Evolutionary conservation across 768 basidiomycete genomes (phyloP), one percentile per base, ranked within the genome.

Genomic region (Panus rudis): DNA sequence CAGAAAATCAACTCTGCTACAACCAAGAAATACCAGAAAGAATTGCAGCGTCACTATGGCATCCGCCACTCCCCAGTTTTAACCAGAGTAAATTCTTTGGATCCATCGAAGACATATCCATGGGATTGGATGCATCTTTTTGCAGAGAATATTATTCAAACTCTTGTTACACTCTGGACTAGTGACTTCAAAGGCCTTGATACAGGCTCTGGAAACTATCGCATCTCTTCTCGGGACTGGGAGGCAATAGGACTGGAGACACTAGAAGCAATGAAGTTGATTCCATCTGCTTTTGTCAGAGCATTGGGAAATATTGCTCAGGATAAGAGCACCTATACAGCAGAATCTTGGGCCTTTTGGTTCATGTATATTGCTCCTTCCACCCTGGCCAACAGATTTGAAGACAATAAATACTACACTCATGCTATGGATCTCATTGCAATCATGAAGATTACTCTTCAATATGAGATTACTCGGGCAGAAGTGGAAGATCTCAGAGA

Each of bases 51-150:
- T 11, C 19, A 12, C 10, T 40, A 40, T 40, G 39, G 39, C 20
- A 19, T 23, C 22, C 21, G 26, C 13, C 19, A 12, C 11, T 13
- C 19, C 10, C 35, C 35, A 10, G 35, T 19, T 11, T 20, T 37
- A 11, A 13, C 35, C 35, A 12, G 35, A 11, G 39, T 40, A 10
- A 40, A 40, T 19, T 7, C 39, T 7, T 26, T 40, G 13, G 39
- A 40, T 24, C 26, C 13, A 12, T 17, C 20, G 10, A 12, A 24
- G 24, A 7, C 39, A 23, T 40, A 12, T 21, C 39, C 39, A 24
- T 40, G 39, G 39, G 39, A 40, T 11, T 40, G 39, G 39, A 12
- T 40, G 12, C 39, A 40, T 19, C 12, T 40, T 19, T 40, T 40
- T 19, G 39, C 10, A 23, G 39, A 40, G 22, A 40, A 40, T 19